Evolutionary conservation across 352 stramenopile species (phyloP), one percentile per base, ranked within the genome.

Genomic region (Pythium monospermum): DNA sequence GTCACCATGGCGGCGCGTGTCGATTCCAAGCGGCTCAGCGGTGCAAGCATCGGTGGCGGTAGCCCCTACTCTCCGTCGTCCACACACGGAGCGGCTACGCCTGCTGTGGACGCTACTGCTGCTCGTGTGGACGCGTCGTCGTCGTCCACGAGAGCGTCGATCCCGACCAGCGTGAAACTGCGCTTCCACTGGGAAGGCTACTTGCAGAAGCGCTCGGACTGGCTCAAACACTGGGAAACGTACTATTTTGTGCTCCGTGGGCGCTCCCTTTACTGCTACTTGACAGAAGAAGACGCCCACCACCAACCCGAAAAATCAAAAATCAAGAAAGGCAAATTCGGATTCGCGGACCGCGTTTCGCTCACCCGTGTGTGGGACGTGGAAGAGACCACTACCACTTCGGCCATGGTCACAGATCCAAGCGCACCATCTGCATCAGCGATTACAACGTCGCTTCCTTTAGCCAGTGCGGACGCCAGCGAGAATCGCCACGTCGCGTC

Each of bases 151-250:
- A 13, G 13, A 1, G 19, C 31, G 28, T 18, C 59, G 33, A 65
- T 64, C 47, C 68, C 64, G 26, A 41, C 64, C 12, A 61, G 69
- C 37, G 71, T 85, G 37, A 73, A 60, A 19, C 57, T 87, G 38
- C 69, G 66, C 15, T 82, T 79, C 57, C 78, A 93, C 55, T 94
- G 81, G 81, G 81, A 87, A 46, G 83, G 83, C 30, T 94, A 94
- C 49, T 68, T 94, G 15, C 82, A 92, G 71, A 94, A 94, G 63
- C 77, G 82, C 57, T 90, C 76, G 42, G 83, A 94, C 66, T 94
- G 83, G 83, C 78, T 94, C 50, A 94, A 92, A 66, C 81, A 94
- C 63, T 92, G 81, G 83, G 83, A 94, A 54, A 94, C 79, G 33
- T 94, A 91, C 71, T 94, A 89, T 61, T 90, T 94, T 38, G 81